phyloP scores from a whole-genome alignment of 768 basidiomycete species.

The Lentinula guzmanii region DNA sequence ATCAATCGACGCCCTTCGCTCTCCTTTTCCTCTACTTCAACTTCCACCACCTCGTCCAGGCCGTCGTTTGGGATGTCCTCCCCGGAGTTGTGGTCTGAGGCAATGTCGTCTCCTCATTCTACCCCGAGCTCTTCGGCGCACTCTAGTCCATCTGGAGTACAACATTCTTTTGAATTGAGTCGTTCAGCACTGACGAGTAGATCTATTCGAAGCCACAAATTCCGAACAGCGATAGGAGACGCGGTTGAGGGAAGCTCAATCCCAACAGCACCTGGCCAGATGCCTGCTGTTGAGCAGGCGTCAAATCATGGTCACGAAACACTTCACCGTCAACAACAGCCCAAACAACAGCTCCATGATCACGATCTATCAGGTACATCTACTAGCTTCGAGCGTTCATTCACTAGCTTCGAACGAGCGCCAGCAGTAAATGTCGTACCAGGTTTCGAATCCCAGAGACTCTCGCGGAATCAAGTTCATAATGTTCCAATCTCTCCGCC shows the following conservation, averaged over 20 bases:
- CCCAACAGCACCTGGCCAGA: no score
- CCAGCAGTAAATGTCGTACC: no score
- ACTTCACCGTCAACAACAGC: no score
- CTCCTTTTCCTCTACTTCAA: conserved; percentile 38
- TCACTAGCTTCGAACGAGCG: no score
- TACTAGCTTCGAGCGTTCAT: no score
- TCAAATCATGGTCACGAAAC: no score
- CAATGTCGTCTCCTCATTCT: neutral
- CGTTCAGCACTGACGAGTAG: neutral
- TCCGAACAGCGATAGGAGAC: neutral
- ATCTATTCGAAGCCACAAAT: neutral
- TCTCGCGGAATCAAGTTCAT: neutral
- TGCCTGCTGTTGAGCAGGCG: no score
- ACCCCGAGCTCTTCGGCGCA: neutral
- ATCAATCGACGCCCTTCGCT: conserved; percentile 20
- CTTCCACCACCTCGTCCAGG: conserved; percentile 29
- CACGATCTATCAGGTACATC: no score
- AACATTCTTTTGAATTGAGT: neutral
- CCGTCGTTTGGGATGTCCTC: neutral
- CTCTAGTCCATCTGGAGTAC: neutral
- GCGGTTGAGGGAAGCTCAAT: neutral
- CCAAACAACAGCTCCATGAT: no score
- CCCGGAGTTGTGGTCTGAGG: neutral
- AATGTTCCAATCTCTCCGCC: neutral
- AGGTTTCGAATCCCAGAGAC: no score